A percentile compares a stretch with the other conserved stretches of the same genome.
phyloP scores from a whole-genome alignment of 352 stramenopile genomes.

The Globisporangium rhizosaccharum region DNA sequence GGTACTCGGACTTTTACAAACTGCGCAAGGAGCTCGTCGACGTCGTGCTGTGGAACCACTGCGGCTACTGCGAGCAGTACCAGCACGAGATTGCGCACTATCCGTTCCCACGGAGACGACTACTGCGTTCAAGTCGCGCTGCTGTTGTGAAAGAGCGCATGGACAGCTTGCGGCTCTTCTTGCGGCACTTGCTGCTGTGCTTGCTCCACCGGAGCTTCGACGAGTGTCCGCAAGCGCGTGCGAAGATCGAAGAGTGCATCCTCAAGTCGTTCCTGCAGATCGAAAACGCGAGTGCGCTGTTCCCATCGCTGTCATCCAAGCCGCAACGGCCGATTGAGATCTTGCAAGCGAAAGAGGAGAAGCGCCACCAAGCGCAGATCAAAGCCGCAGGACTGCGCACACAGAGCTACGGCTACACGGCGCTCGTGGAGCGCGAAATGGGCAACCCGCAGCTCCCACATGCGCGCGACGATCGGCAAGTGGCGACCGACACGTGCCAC shows the following conservation, averaged over 20 bases:
- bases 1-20: conserved; percentile 87
- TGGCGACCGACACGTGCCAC: conserved; percentile 70
- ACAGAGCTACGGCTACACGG: conserved; percentile 40
- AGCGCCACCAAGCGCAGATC: conserved; percentile 59
- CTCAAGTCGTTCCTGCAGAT: conserved; percentile 76
- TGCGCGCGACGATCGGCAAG: conserved; percentile 31
- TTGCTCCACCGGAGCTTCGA: conserved; percentile 69
- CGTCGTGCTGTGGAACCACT: conserved; percentile 75
- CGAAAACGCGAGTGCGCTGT: conserved; percentile 46
- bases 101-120: conserved; percentile 66
- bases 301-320: conserved; percentile 46
- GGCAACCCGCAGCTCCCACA: conserved; percentile 24
- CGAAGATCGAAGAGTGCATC: conserved; percentile 68
- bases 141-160: conserved; percentile 82
- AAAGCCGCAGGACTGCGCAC: conserved; percentile 52
- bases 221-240: conserved; percentile 53
- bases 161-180: conserved; percentile 73
- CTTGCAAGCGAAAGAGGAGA: conserved; percentile 64
- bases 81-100: conserved; percentile 67
- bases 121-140: conserved; percentile 63
- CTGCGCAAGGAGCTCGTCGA: conserved; percentile 81
- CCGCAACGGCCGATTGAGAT: conserved; percentile 49
- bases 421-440: conserved; percentile 28
- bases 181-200: conserved; percentile 69
- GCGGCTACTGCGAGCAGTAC: conserved; percentile 56